A percentile compares a stretch with the other conserved stretches of the same genome.
These are phyloP conservation scores for Eucalyptus erythrocorys DNA, from an alignment of 345 rosid species.

Conservation along the genomic window DNA sequence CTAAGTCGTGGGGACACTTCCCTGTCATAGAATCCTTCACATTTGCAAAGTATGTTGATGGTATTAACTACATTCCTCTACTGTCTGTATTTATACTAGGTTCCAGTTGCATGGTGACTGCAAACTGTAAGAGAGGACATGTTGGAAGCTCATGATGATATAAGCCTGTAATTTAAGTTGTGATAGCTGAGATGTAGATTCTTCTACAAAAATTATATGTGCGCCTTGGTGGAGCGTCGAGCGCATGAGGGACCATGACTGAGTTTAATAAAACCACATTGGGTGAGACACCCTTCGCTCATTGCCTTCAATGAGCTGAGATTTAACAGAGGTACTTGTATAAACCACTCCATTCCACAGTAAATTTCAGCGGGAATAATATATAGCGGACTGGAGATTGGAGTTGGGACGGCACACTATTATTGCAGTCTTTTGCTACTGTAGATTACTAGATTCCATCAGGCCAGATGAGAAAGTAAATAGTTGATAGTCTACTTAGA, in stretches of 20 bases:
- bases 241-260: background rate
- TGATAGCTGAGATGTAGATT: background rate
- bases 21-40: background rate
- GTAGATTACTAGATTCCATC: background rate
- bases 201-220: background rate
- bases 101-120: background rate
- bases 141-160: background rate
- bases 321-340: background rate
- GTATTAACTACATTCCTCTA: background rate
- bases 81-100: background rate
- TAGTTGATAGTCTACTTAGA: background rate
- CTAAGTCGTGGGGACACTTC: slow-evolving; percentile 8
- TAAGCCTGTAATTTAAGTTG: background rate
- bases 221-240: background rate
- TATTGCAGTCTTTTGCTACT: background rate
- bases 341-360: background rate
- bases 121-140: background rate
- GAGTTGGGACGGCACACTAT: background rate
- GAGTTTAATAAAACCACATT: background rate
- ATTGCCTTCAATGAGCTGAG: background rate
- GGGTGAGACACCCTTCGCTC: background rate
- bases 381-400: background rate
- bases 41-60: background rate
- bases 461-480: background rate
- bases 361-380: background rate